Conservation (phyloP, 2,329 filamentous ascomycete species). For the Beauveria sp. region DNA sequence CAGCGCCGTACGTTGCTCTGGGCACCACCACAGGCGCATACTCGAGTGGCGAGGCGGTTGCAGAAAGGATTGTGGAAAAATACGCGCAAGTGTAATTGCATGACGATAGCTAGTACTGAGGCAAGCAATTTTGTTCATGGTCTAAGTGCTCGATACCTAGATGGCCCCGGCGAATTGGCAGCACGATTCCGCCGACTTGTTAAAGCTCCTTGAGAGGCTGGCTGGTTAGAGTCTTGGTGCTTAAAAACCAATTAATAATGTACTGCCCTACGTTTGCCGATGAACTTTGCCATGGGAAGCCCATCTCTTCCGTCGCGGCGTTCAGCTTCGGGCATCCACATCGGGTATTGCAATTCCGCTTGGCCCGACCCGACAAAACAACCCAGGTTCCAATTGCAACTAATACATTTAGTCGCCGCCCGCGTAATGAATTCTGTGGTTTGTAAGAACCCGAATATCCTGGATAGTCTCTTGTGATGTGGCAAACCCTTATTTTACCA, state of each 20-base stretch:
- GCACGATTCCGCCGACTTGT: too few species aligned
- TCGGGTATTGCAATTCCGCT: constrained; percentile 2
- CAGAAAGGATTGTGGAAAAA: constrained; percentile 50
- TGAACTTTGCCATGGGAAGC: not conserved
- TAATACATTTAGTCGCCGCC: not conserved
- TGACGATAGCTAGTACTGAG: not conserved
- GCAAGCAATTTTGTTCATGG: too few species aligned
- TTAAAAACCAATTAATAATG: too few species aligned
- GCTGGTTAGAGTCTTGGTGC: too few species aligned
- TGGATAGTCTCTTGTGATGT: not conserved
- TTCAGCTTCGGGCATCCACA: not conserved
- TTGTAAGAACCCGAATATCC: not conserved
- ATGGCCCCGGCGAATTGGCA: too few species aligned
- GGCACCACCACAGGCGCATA: constrained; percentile 88
- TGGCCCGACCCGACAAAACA: not conserved
- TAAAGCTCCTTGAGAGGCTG: too few species aligned
- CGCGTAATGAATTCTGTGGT: not conserved
- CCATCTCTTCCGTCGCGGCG: not conserved
- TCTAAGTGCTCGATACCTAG: too few species aligned
- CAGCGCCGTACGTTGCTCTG: constrained; percentile 78
- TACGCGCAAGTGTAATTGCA: constrained; percentile 31
- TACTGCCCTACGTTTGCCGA: too few species aligned
- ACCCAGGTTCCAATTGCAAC: not conserved
- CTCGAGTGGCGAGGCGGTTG: constrained; percentile 81
- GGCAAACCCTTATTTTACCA: not conserved